Evolutionary conservation across 1,284 basidiomycete genomes (phyloP), one percentile per base, ranked within the genome.

Genomic region (Ceratobasidium sp.): DNA sequence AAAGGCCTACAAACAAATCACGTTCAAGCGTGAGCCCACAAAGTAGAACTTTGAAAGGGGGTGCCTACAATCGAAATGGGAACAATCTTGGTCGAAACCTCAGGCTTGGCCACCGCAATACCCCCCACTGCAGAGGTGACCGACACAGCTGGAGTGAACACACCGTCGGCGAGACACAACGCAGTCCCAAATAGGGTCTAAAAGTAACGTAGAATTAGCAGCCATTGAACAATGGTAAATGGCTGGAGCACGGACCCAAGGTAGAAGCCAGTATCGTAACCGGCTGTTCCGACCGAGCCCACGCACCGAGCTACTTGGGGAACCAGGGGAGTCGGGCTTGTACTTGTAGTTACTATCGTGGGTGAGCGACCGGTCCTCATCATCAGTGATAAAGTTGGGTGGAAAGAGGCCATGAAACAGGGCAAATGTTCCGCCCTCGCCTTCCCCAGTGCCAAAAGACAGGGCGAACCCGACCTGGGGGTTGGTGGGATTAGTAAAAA

Each of bases 101-200:
- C 78, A 0, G 84, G 80, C 69, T 84, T 83, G 3, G 86, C 86
- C 17, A 89, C 83, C 1, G 82, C 85, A 65, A 90, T 86, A 17
- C 88, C 89, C 17, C 80, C 83, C 0, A 90, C 87, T 3, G 88
- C 88, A 64, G 84, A 86, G 0, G 86, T 86, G 17, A 91, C 85
- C 0, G 86, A 88, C 1, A 90, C 87, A 3, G 88, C 87, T 13
- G 87, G 87, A 0, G 86, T 87, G 42, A 86, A 60, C 12, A 74
- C 47, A 29, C 67, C 71, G 43, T 45, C 50, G 22, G 57, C 38
- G 4, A 49, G 49, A 31, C 25, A 72, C 20, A 53, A 40, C 13
- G 34, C 83, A 20, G 81, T 82, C 4, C 80, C 82, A 69, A 82
- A 79, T 13, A 82, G 73, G 10, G 71, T 70, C 71, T 75, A 32